Conservation (phyloP, 2,329 filamentous ascomycete species). For the Dendrostoma leiphaemia region DNA sequence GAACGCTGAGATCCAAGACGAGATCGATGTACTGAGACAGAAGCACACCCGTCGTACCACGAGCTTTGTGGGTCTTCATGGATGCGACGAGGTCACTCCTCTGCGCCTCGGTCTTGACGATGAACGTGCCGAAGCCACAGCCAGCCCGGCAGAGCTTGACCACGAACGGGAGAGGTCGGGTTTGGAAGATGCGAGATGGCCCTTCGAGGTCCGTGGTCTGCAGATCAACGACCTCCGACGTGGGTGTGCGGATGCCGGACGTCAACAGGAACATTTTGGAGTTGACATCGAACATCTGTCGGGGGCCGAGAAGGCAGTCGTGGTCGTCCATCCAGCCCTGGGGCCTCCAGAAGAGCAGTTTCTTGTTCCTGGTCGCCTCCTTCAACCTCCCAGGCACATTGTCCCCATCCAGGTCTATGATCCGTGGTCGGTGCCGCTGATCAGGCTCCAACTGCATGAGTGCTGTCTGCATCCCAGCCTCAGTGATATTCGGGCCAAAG, state of each 20-base stretch:
- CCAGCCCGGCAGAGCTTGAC: slow-evolving; percentile 25
- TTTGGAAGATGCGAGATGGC: slow-evolving; percentile 9
- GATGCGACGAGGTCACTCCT: slow-evolving; percentile 12
- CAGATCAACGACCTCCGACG: slow-evolving; percentile 18
- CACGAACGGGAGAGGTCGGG: slow-evolving; percentile 22
- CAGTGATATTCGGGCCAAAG: slow-evolving; percentile 21
- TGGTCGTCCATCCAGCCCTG: slow-evolving; percentile 24
- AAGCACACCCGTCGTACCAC: slow-evolving; percentile 22
- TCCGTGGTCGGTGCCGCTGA: slow-evolving; percentile 20
- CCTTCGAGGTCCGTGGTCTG: slow-evolving; percentile 9
- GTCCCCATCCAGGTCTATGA: slow-evolving; percentile 19
- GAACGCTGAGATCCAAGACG: slow-evolving; percentile 23
- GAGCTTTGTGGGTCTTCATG: slow-evolving; percentile 17
- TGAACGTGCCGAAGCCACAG: slow-evolving; percentile 24
- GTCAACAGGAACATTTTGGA: slow-evolving; percentile 23
- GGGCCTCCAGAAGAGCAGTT: slow-evolving; percentile 24
- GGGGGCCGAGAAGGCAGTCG: slow-evolving; percentile 22
- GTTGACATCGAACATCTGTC: slow-evolving; percentile 23
- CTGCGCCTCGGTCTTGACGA: slow-evolving; percentile 19
- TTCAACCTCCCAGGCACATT: slow-evolving; percentile 12
- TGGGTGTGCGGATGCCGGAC: slow-evolving; percentile 22
- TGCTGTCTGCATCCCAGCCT: slow-evolving; percentile 19
- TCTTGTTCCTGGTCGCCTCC: slow-evolving; percentile 12
- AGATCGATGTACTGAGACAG: slow-evolving; percentile 22
- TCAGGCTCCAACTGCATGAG: slow-evolving; percentile 21